These are phyloP conservation scores for Aspergillus fumigatus DNA, from an alignment of 2,329 filamentous ascomycete genomes.

Conservation along the genomic window DNA sequence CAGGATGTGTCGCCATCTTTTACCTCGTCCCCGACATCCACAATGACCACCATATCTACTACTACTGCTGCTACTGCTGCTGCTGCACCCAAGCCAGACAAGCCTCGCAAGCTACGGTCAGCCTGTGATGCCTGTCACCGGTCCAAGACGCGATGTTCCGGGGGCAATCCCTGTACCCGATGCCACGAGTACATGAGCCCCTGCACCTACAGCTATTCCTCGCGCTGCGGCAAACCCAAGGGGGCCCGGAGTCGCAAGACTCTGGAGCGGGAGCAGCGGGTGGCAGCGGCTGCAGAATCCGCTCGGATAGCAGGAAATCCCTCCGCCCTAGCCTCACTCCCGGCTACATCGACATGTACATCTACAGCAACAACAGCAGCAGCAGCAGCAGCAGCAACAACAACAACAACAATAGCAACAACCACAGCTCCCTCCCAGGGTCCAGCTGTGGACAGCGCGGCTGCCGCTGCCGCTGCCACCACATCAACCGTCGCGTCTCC, in stretches of 20 bases:
- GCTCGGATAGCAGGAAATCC: too few relatives aligned
- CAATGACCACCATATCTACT: too few relatives aligned
- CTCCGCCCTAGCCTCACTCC: neutral
- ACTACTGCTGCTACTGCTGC: too few relatives aligned
- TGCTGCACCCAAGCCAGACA: neutral
- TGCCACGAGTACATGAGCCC: neutral
- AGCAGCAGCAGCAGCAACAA: neutral
- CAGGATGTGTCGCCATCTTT: too few relatives aligned
- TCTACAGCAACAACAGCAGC: neutral
- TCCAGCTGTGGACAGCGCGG: neutral
- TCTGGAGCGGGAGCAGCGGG: neutral
- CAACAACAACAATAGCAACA: neutral
- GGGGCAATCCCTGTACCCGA: neutral
- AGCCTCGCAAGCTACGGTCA: neutral
- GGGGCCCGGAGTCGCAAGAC: neutral
- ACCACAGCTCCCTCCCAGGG: neutral
- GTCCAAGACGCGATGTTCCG: neutral
- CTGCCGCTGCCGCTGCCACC: neutral
- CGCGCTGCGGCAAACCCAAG: neutral
- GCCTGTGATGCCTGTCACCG: neutral
- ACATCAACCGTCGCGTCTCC: neutral
- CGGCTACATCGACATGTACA: neutral
- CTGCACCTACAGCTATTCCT: neutral
- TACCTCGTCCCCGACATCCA: too few relatives aligned
- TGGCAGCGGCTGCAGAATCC: neutral